phyloP scores from a whole-genome alignment of 208 protist genomes.

The Strigomonas galati region DNA sequence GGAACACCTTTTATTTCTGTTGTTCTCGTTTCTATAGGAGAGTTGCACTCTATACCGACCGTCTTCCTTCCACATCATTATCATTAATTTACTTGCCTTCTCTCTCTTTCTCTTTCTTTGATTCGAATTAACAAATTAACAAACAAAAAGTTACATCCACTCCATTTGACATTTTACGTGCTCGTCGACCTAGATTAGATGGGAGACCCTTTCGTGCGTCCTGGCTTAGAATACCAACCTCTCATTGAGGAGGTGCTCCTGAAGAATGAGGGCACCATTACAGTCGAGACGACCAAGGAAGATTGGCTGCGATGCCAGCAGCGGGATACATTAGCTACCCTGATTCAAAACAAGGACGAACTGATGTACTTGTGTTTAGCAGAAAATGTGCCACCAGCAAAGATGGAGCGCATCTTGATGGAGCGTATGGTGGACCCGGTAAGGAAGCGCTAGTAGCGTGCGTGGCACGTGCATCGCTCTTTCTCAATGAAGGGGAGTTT shows the following conservation, averaged over 20 bases:
- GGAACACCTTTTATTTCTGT: not conserved
- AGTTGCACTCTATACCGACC: not conserved
- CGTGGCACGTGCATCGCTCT: too few relatives aligned
- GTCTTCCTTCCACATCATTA: not conserved
- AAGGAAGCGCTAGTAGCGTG: slow-evolving; percentile 41
- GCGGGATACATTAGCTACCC: slow-evolving; percentile 78
- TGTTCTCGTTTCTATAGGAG: not conserved
- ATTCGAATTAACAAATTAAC: not conserved
- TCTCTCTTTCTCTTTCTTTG: slow-evolving; percentile 15
- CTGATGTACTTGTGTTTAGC: slow-evolving; percentile 67
- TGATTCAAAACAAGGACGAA: slow-evolving; percentile 68
- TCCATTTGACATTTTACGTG: not conserved
- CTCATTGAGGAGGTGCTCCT: slow-evolving; percentile 84
- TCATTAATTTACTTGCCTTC: slow-evolving; percentile 10
- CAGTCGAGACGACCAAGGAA: slow-evolving; percentile 71
- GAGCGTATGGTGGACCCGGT: slow-evolving; percentile 73
- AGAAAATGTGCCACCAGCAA: slow-evolving; percentile 72
- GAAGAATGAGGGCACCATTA: slow-evolving; percentile 80
- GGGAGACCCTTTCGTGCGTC: slow-evolving; percentile 88
- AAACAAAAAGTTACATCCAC: not conserved
- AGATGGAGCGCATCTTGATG: slow-evolving; percentile 74
- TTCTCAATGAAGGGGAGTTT: too few relatives aligned
- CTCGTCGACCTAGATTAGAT: too few relatives aligned
- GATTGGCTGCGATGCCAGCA: slow-evolving; percentile 88
- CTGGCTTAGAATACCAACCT: slow-evolving; percentile 77